These are phyloP conservation scores for Malania oleifera DNA, from an alignment of 164 flowering plant genomes.

Conservation along the genomic window DNA sequence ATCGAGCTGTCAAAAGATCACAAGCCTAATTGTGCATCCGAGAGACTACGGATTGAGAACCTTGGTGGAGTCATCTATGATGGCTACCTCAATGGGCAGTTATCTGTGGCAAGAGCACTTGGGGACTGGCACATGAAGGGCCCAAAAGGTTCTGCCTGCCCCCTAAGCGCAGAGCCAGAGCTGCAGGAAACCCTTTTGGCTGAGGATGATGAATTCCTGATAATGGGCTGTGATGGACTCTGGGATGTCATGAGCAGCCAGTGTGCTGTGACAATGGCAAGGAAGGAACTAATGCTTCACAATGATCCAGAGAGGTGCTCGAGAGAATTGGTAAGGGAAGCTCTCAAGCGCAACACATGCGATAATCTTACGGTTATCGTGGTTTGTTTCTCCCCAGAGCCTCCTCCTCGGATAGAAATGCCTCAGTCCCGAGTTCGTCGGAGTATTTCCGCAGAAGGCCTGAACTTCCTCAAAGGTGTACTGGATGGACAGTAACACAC, in stretches of 20 bases:
- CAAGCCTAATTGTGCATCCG: conserved; percentile 76
- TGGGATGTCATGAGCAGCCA: conserved; percentile 99
- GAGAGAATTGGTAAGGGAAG: conserved; percentile 77
- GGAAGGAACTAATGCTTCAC: conserved; percentile 82
- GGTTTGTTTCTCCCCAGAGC: conserved; percentile 79
- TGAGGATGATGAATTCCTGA: conserved; percentile 89
- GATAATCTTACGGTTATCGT: conserved; percentile 84
- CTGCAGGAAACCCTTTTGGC: conserved; percentile 50
- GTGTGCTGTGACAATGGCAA: conserved; percentile 77
- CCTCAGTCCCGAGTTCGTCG: conserved; percentile 48
- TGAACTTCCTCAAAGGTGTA: conserved; percentile 70
- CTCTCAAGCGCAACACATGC: conserved; percentile 72
- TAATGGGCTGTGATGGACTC: conserved; percentile 89
- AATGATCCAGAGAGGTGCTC: conserved; percentile 91
- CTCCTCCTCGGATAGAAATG: conserved; percentile 77
- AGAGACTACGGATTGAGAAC: conserved; percentile 73
- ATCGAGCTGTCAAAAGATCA: conserved; percentile 85
- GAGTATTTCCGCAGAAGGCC: conserved; percentile 83
- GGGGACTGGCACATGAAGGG: conserved; percentile 99
- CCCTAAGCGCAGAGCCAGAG: conserved; percentile 91
- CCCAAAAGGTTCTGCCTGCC: conserved; percentile 68
- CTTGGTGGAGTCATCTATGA: conserved; percentile 84
- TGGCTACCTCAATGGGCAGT: conserved; percentile 88
- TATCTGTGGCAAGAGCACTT: conserved; percentile 94
- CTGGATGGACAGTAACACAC: conserved; percentile 55